Base-by-base conservation (phyloP, 192 early-diverging fungal species). In the Backusella australiensis region DNA sequence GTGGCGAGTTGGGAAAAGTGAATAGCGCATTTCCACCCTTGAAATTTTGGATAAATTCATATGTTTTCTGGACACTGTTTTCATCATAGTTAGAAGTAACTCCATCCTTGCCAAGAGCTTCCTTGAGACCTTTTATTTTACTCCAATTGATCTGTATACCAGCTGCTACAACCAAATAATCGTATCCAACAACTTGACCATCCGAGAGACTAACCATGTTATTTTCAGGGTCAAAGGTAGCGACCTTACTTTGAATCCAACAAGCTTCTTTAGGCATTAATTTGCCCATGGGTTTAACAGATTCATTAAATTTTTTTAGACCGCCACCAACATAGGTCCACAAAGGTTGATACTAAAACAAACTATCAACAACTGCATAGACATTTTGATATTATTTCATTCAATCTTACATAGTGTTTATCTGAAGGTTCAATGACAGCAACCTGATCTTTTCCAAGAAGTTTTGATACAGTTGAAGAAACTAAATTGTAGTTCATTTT, bases 301-400 rank as follows among this genome's bases (percentile, higher is more conserved):
- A 90, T 52, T 94, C 92, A 2, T 75, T 75, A 68, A 96, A 89
- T 35, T 90, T 68, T 86, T 96, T 96, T 65, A 96, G 80, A 17
- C 95, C 95, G 66, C 85, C 92, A 52, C 95, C 95, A 39, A 96
- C 95, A 91, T 94, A 94, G 11, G 95, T 96, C 87, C 94, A 96
- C 65, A 96, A 78, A 34, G 95, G 95, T 86, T 96, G 95, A 82
- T 95, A 94, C 88, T 89, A 75, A 7, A 15, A 19, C 11, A 59
- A 65, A 56, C 19, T 21, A 39, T 65, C 6, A 39, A 11, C 17
- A 71, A 19, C 6, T 59, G 6, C 0, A 29, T 4, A 29, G 49
- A 32, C 41, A 26, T 12, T 32, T 72, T 56, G 21, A 17, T 14
- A 39, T 67, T 5, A 34, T 59, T 9, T 12, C 35, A 35, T 8